Conservation (phyloP, 352 stramenopile species). For the Globisporangium lucens region DNA sequence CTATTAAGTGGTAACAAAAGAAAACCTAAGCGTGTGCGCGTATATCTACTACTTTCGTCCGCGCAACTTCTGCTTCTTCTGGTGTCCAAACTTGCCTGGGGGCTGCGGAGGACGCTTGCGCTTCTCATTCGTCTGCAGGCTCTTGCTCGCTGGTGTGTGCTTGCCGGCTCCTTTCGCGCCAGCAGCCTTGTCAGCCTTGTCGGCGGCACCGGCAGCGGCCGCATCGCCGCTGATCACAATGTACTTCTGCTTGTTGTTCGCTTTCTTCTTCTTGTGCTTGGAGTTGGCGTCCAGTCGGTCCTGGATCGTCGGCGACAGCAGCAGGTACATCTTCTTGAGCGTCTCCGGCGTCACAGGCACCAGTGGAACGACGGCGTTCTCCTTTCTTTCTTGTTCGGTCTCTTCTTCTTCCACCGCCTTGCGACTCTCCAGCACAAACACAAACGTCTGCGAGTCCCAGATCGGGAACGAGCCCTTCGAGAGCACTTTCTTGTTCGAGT, state of each 20-base stretch:
- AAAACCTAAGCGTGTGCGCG: not conserved
- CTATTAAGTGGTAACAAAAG: slow-evolving; percentile 3
- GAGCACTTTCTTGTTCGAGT: slow-evolving; percentile 95
- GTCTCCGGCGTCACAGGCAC: slow-evolving; percentile 54
- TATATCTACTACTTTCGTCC: slow-evolving; percentile 13
- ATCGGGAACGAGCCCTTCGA: slow-evolving; percentile 95
- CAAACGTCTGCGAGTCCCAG: slow-evolving; percentile 94
- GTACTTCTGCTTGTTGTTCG: slow-evolving; percentile 30
- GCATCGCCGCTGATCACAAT: not conserved
- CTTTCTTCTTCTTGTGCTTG: slow-evolving; percentile 36
- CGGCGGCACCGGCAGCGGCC: not conserved
- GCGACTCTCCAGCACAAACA: slow-evolving; percentile 69
- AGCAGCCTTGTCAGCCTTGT: slow-evolving; percentile 9
- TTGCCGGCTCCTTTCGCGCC: slow-evolving; percentile 1
- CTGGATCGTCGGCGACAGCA: slow-evolving; percentile 58
- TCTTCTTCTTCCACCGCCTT: slow-evolving; percentile 15
- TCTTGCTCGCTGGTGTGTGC: slow-evolving; percentile 15
- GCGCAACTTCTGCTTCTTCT: slow-evolving; percentile 24
- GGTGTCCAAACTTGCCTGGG: slow-evolving; percentile 20
- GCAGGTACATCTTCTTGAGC: slow-evolving; percentile 62
- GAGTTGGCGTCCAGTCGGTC: slow-evolving; percentile 51
- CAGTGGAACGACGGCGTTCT: slow-evolving; percentile 18
- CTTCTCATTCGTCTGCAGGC: slow-evolving; percentile 26
- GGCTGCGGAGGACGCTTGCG: slow-evolving; percentile 19
- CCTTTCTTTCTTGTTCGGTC: slow-evolving; percentile 7